phyloP scores from a whole-genome alignment of 208 protist genomes.

The Novymonas esmeraldas region DNA sequence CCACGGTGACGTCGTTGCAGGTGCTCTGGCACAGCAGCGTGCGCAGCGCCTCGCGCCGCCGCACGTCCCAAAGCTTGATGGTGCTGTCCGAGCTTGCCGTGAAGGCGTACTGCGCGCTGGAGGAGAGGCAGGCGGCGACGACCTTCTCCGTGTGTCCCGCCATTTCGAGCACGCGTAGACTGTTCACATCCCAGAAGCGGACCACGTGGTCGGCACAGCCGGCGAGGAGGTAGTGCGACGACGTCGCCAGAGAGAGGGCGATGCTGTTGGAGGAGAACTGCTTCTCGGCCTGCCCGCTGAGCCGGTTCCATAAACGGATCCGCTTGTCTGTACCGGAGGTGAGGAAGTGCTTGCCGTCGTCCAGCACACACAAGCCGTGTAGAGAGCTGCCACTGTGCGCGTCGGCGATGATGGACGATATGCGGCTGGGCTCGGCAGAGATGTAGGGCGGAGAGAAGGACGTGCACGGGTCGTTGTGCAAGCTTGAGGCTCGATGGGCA shows the following conservation, averaged over 20 bases:
- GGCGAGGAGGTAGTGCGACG: constrained; percentile 57
- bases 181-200: constrained; percentile 71
- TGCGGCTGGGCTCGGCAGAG: constrained; percentile 19
- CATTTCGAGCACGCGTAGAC: constrained; percentile 56
- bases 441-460: not conserved
- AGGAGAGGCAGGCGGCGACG: constrained; percentile 61
- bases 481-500: not conserved
- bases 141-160: constrained; percentile 73
- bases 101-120: constrained; percentile 56
- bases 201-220: constrained; percentile 69
- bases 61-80: constrained; percentile 77
- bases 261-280: constrained; percentile 43
- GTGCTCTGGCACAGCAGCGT: constrained; percentile 65
- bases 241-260: constrained; percentile 50
- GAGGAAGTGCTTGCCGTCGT: constrained; percentile 41
- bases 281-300: constrained; percentile 32
- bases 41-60: constrained; percentile 33
- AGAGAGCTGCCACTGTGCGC: constrained; percentile 47
- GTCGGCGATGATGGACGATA: constrained; percentile 34
- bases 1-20: constrained; percentile 66
- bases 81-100: constrained; percentile 74
- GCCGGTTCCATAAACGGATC: constrained; percentile 53
- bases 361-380: constrained; percentile 44
- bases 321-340: constrained; percentile 59
- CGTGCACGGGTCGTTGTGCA: constrained; percentile 13